Evolutionary conservation across 306 rosid species (phyloP), one percentile per base, ranked within the genome.

Genomic region (Rosa rugosa): DNA sequence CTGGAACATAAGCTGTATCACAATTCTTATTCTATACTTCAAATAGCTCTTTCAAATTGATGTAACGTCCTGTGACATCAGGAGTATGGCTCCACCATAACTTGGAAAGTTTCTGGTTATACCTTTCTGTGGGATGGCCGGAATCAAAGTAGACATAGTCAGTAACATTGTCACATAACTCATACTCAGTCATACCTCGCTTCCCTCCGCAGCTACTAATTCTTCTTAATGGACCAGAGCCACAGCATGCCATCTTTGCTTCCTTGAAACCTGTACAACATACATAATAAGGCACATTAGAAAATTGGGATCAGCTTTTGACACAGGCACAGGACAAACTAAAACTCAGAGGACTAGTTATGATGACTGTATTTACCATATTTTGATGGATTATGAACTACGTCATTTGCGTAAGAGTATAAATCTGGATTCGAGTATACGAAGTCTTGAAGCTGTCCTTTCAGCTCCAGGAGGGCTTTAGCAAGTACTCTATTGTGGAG

Each of bases 131-230:
- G 1, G 80, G 88, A 84, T 88, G 97, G 71, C 7, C 4, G 22
- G 88, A 76, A 11, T 92, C 94, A 11, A 84, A 92, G 80, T 83
- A 87, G 16, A 87, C 56, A 50, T 84, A 31, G 3, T 87, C 87
- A 40, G 22, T 64, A 2, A 79, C 83, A 60, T 81, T 82, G 53
- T n/a, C 45, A 62, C 94, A 92, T 27, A 88, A 46, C 27, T 85
- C 41, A 72, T 66, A 83, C n/a, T 78, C 83, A 41, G 72, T n/a
- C 38, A 81, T 74, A 3, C 84, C 88, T 60, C 84, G 83, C 82
- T 76, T 90, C 73, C 85, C 87, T 78, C 87, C 87, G 72, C 85
- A 78, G 51, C 80, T 83, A 0, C 4, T 1, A 31, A 65, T 20
- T 67, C 85, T 85, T 69, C 81, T 12, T 22, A 69, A 71, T 2